Percentiles rank a stretch among this genome's conserved stretches.
Conservation (phyloP, 495 filamentous ascomycete species). For the Xylaria castorea region DNA sequence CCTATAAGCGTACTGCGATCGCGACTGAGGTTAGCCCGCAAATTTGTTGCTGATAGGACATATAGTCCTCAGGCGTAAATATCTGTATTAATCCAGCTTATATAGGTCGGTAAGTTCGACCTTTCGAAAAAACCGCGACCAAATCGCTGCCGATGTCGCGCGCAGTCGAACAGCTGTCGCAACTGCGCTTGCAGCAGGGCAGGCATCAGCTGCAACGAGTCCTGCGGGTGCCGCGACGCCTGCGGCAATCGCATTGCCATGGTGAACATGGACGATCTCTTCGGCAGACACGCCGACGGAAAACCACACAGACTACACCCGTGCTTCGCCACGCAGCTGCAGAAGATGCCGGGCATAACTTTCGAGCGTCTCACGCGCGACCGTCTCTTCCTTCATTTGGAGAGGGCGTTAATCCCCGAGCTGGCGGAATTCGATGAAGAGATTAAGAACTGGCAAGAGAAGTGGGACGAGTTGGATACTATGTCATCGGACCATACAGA, state of each 20-base stretch:
- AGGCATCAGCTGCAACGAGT: not conserved
- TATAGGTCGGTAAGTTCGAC: not conserved
- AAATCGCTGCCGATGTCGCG: not conserved
- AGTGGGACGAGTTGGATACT: not conserved
- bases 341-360: not conserved
- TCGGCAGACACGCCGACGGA: not conserved
- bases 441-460: not conserved
- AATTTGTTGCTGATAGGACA: not conserved
- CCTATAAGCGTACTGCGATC: not conserved
- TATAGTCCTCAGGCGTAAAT: not conserved
- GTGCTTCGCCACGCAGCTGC: not conserved
- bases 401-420: not conserved
- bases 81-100: not conserved
- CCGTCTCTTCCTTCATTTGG: not conserved
- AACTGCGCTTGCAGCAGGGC: not conserved
- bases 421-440: not conserved
- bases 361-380: not conserved
- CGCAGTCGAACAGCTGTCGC: not conserved
- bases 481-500: not conserved
- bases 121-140: not conserved
- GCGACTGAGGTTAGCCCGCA: not conserved
- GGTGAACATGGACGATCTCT: not conserved
- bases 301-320: not conserved
- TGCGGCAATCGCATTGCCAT: not conserved
- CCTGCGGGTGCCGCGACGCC: not conserved